phyloP scores from a whole-genome alignment of 805 yeast genomes.

The Babjeviella inositovora region DNA sequence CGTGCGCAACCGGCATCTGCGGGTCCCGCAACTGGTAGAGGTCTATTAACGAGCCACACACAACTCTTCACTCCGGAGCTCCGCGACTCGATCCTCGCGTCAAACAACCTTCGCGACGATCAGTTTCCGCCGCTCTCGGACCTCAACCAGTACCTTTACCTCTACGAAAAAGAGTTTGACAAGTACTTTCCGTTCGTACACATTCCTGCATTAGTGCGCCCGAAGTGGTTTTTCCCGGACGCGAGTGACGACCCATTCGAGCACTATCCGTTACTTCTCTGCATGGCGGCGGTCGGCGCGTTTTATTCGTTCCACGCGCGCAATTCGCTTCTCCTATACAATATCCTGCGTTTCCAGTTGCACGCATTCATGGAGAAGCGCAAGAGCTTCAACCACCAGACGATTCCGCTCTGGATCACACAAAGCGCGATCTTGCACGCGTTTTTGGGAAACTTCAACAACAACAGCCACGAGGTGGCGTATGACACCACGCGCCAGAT shows the following conservation, averaged over 20 bases:
- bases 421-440: constrained; percentile 40
- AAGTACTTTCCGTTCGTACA: constrained; percentile 78
- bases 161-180: constrained; percentile 67
- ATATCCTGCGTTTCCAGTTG: constrained; percentile 48
- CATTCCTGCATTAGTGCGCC: constrained; percentile 35
- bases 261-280: constrained; percentile 48
- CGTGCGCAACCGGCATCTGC: too few species aligned
- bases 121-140: constrained; percentile 69
- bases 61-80: constrained; percentile 32
- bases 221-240: constrained; percentile 13
- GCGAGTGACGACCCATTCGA: constrained; percentile 28
- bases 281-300: constrained; percentile 85
- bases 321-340: constrained; percentile 57
- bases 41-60: constrained; percentile 5
- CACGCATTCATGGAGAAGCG: constrained; percentile 47
- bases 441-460: constrained; percentile 38
- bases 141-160: constrained; percentile 57
- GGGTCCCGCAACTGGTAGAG: constrained; percentile 1
- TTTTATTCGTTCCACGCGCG: constrained; percentile 67
- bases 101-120: constrained; percentile 33
- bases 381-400: constrained; percentile 25
- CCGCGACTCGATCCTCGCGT: constrained; percentile 32
- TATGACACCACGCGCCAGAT: constrained; percentile 35
- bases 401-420: constrained; percentile 38
- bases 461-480: constrained; percentile 29